These are phyloP conservation scores for Byssochlamys sp. DNA, from an alignment of 2,329 filamentous ascomycete species.

Conservation along the genomic window DNA sequence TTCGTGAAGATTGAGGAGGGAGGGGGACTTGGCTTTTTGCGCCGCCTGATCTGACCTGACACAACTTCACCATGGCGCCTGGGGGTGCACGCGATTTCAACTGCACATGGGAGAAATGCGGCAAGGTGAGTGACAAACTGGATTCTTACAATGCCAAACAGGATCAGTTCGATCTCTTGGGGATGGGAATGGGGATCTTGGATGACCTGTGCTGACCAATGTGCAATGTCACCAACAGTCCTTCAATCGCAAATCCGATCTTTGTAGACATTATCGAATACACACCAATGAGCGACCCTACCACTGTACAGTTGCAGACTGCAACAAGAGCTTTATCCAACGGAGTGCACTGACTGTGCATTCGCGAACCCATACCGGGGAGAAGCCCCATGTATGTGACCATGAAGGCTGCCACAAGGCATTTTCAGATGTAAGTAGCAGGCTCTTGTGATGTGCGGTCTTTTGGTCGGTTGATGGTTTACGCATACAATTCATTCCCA, in stretches of 20 bases:
- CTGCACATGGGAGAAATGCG: conserved; percentile 35
- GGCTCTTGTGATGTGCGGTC: background rate
- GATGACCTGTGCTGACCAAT: conserved; percentile 2
- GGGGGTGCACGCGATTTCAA: conserved; percentile 34
- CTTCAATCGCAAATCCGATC: conserved; percentile 41
- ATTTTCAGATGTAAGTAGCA: conserved; percentile 34
- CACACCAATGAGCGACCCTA: conserved; percentile 42
- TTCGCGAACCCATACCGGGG: conserved; percentile 35
- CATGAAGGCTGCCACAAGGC: conserved; percentile 35
- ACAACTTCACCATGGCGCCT: conserved; percentile 26
- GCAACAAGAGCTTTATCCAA: conserved; percentile 41
- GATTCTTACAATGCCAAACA: background rate
- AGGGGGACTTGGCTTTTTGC: background rate
- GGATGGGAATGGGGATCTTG: background rate
- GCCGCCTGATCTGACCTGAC: conserved; percentile 2
- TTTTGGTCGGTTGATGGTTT: background rate
- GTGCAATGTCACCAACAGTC: conserved; percentile 20
- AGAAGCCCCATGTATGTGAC: conserved; percentile 37
- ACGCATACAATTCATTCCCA: background rate
- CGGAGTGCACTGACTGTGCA: conserved; percentile 40
- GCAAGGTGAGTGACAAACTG: conserved; percentile 27
- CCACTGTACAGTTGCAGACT: conserved; percentile 35
- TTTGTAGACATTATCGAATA: conserved; percentile 39
- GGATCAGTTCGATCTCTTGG: background rate
- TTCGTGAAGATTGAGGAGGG: background rate